Percentiles rank a stretch among this genome's conserved stretches.
These are phyloP conservation scores for Gossypioides kirkii DNA, from an alignment of 345 rosid species.

Conservation along the genomic window DNA sequence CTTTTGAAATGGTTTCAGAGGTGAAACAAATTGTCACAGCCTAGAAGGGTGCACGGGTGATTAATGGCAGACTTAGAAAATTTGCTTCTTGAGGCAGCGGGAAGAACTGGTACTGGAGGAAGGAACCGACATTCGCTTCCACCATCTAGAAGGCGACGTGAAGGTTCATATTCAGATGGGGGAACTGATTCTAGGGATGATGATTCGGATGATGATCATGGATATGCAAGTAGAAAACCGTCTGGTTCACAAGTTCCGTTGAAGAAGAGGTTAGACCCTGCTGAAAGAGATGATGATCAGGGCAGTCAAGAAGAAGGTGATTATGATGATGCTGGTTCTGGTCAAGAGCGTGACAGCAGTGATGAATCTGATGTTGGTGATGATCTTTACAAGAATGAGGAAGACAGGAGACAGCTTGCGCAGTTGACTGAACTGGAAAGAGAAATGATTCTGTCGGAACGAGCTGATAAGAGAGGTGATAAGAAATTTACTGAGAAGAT, in stretches of 20 bases:
- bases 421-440: constrained; percentile 84
- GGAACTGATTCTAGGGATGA: constrained; percentile 92
- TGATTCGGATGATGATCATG: constrained; percentile 71
- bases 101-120: constrained; percentile 63
- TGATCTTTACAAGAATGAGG: constrained; percentile 87
- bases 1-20: constrained; percentile 11
- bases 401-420: constrained; percentile 65
- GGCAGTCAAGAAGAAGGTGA: constrained; percentile 65
- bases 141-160: constrained; percentile 56
- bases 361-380: constrained; percentile 88
- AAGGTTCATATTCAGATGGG: constrained; percentile 82
- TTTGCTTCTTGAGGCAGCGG: constrained; percentile 95
- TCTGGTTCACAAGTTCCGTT: constrained; percentile 92
- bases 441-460: constrained; percentile 82
- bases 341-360: constrained; percentile 64
- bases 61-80: constrained; percentile 89
- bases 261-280: constrained; percentile 77
- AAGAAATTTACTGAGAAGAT: constrained; percentile 80
- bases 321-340: constrained; percentile 52
- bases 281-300: constrained; percentile 76
- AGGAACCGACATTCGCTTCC: constrained; percentile 53
- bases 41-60: background rate
- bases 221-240: constrained; percentile 69
- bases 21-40: background rate
- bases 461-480: constrained; percentile 90